Evolutionary conservation across 805 yeast genomes (phyloP).

Genomic region (Starmerella floricola): DNA sequence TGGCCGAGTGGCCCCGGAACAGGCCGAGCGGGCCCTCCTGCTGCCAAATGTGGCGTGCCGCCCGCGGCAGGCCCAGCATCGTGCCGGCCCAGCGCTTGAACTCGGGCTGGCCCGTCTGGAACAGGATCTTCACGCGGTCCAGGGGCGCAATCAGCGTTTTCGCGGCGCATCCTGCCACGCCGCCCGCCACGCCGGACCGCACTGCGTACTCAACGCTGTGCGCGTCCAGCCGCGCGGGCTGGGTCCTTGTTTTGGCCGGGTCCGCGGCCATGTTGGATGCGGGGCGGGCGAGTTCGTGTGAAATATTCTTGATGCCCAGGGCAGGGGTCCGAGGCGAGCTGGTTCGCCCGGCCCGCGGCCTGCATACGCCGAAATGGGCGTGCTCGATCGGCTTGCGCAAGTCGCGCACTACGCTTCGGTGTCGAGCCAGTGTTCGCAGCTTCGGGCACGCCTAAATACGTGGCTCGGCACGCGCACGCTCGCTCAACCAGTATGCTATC

Average conservation of each 20-base stretch:
- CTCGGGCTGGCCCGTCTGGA: slow-evolving; percentile 90
- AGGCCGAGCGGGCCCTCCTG: slow-evolving; percentile 70
- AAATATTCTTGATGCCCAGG: no score
- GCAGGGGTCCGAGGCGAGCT: not conserved
- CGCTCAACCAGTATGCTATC: no score
- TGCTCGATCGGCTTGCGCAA: no score
- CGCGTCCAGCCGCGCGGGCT: slow-evolving; percentile 35
- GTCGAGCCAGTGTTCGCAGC: no score
- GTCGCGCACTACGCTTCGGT: no score
- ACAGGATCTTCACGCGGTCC: slow-evolving; percentile 86
- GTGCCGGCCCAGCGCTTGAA: slow-evolving; percentile 72
- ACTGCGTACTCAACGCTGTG: slow-evolving; percentile 66
- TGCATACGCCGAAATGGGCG: no score
- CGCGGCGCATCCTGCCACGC: slow-evolving; percentile 91
- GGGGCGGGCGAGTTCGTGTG: not conserved
- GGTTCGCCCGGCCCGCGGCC: not conserved
- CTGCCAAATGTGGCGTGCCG: slow-evolving; percentile 52
- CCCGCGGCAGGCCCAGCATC: slow-evolving; percentile 59
- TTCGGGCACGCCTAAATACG: no score
- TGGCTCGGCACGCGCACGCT: no score
- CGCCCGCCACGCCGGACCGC: slow-evolving; percentile 86
- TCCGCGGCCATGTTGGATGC: not conserved
- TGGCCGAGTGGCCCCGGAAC: slow-evolving; percentile 92
- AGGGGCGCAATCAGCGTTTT: slow-evolving; percentile 90
- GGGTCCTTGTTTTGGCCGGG: not conserved